Evolutionary conservation across 306 rosid genomes (phyloP), one percentile per base, ranked within the genome.

Genomic region (Pachyrhizus erosus): DNA sequence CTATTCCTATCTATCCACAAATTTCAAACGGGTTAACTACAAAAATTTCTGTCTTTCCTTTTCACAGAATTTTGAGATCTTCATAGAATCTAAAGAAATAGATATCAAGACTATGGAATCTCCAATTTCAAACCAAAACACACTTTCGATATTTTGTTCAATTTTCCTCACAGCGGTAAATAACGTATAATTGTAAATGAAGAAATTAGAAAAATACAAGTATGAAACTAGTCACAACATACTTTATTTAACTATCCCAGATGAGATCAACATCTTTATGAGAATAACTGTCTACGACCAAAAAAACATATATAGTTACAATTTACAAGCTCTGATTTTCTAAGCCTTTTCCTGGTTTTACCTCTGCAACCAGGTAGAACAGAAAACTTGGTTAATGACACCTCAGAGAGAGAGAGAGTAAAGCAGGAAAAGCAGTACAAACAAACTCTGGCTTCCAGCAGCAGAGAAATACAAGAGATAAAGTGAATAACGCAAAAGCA

Each of bases 401-500:
- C 43, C 49, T 73, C 17, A 21, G 61, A 73, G 49, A 60, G 76
- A 80, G 74, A 64, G 49, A 76, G 70, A 40, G 21, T 46, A 73
- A 69, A 75, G 27, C 39, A 20, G 72, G 39, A 37, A 73, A 73
- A 72, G 29, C 17, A 17, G 76, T 40, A 77, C 71, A 79, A 68
- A 82, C 54, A 34, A 39, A 68, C 20, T 84, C 76, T 52, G 78
- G 80, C 81, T 78, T 74, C 83, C 90, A 85, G 76, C 80, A 75
- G 26, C 82, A 82, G 85, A 86, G 86, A 86, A 89, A 87, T 33
- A 79, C 70, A 39, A 68, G 73, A 69, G 86, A 80, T 66, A 86
- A 80, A 85, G 87, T 72, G 81, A 87, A 85, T 67, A 87, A 51
- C 34, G 73, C 29, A 82, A 90, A 91, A 91, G 93, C 82, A 86